phyloP scores from a whole-genome alignment of 441 rosid species.

The Eutrema salsugineum region DNA sequence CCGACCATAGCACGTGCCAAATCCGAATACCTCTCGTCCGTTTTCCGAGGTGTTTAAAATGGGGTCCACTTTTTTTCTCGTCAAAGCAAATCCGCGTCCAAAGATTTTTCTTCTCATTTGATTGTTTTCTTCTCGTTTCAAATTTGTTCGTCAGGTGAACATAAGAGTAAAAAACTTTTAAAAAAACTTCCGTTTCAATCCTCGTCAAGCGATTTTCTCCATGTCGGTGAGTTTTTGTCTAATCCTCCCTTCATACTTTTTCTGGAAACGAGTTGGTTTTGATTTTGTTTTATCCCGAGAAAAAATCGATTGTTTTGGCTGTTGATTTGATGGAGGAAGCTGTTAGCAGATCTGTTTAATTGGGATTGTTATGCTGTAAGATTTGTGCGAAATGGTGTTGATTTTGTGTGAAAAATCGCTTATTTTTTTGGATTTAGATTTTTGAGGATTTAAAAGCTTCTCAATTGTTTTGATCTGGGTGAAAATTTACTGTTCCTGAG shows the following conservation, averaged over 20 bases:
- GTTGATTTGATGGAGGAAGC: neutral
- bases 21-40: conserved; percentile 19
- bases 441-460: neutral
- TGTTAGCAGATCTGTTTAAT: conserved; percentile 15
- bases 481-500: neutral
- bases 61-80: neutral
- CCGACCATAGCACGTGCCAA: conserved; percentile 29
- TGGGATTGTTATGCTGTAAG: neutral
- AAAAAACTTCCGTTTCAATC: neutral
- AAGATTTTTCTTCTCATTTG: neutral
- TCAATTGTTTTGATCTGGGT: neutral
- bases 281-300: neutral
- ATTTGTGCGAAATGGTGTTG: neutral
- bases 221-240: conserved; percentile 13
- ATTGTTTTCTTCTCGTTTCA: neutral
- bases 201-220: conserved; percentile 1
- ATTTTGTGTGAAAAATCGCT: neutral
- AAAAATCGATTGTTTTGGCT: neutral
- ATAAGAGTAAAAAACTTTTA: neutral
- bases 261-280: neutral
- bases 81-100: neutral
- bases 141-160: neutral
- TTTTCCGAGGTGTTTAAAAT: conserved; percentile 13
- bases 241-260: neutral
- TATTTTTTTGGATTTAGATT: neutral